Evolutionary conservation across 73 alveolate species (phyloP), one percentile per base, ranked within the genome.

Genomic region (Tetrahymena borealis): DNA sequence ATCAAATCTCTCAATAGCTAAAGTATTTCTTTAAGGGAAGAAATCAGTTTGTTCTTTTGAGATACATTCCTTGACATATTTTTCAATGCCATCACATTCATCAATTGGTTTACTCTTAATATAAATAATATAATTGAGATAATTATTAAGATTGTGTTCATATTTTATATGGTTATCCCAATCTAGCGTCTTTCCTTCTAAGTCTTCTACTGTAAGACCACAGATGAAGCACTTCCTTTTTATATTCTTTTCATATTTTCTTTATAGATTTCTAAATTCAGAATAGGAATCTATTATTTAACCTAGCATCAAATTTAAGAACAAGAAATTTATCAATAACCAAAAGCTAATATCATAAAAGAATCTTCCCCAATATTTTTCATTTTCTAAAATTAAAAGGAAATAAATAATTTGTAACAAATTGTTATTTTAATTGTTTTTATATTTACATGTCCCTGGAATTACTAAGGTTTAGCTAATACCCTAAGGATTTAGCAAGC

Each of bases 401-500:
- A 2, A 24, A 24, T 2, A 60, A 24, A 24, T 2, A 60, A 15
- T 24, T 60, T 60, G n/a, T 0, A 20, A 20, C 10, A 39, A 7
- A 11, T 9, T 24, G 0, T 24, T 1, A 24, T 9, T 60, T 5
- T n/a, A 60, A 60, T 24, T 20, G 5, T n/a, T n/a, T n/a, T n/a
- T n/a, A n/a, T n/a, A n/a, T 31, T 94, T 94, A 28, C 33, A 41
- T 15, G 91, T n/a, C 16, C n/a, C 78, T 1, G 91, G 43, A 36
- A 78, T 40, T 28, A 33, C 92, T 78, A 96, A 39, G 5, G 91
- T 60, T n/a, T 98, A 99, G 24, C 99, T 99, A 8, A 97, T 94
- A 2, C 99, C 99, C 15, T 99, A 99, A 13, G 98, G 97, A 38
- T 96, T 91, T 94, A 99, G 94, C 10, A 98, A 93, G 1, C 99